Evolutionary conservation across 2,329 filamentous ascomycete genomes (phyloP).

Genomic region (Claviceps monticola): DNA sequence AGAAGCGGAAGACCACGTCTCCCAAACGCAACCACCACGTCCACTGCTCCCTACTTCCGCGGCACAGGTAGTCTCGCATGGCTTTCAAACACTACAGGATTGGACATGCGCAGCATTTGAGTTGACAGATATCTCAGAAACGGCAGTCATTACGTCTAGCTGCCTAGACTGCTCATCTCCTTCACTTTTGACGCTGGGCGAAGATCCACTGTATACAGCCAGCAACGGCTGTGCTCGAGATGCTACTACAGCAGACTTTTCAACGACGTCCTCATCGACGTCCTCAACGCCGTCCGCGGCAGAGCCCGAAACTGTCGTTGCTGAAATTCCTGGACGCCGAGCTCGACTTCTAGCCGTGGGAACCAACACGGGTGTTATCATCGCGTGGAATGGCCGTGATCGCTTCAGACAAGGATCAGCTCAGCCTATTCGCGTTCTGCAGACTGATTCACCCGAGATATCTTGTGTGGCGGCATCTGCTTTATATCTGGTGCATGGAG

Average conservation of each 20-base stretch:
- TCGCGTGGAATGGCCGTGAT: slow-evolving; percentile 76
- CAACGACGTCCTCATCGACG: neutral
- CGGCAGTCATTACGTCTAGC: slow-evolving; percentile 52
- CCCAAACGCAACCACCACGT: slow-evolving; percentile 11
- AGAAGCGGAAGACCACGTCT: slow-evolving; percentile 4
- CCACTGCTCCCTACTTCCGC: slow-evolving; percentile 14
- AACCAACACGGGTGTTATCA: slow-evolving; percentile 60
- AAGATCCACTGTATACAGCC: slow-evolving; percentile 52
- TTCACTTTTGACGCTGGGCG: slow-evolving; percentile 54
- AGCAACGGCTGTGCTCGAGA: slow-evolving; percentile 33
- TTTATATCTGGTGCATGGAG: slow-evolving; percentile 81
- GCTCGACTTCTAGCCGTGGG: slow-evolving; percentile 71
- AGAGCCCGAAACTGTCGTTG: slow-evolving; percentile 19
- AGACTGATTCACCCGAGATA: slow-evolving; percentile 81
- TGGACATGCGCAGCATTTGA: slow-evolving; percentile 17
- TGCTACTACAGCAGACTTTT: slow-evolving; percentile 26
- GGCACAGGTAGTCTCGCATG: slow-evolving; percentile 3
- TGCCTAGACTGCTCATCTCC: slow-evolving; percentile 63
- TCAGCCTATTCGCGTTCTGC: slow-evolving; percentile 63
- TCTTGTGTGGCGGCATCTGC: slow-evolving; percentile 72
- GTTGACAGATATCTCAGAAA: slow-evolving; percentile 43
- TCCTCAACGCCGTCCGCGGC: slow-evolving; percentile 7
- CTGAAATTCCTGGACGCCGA: slow-evolving; percentile 71
- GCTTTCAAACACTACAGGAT: slow-evolving; percentile 14
- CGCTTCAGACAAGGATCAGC: slow-evolving; percentile 32